Base-by-base conservation (phyloP, 345 rosid genomes). In the Camelina sativa region DNA sequence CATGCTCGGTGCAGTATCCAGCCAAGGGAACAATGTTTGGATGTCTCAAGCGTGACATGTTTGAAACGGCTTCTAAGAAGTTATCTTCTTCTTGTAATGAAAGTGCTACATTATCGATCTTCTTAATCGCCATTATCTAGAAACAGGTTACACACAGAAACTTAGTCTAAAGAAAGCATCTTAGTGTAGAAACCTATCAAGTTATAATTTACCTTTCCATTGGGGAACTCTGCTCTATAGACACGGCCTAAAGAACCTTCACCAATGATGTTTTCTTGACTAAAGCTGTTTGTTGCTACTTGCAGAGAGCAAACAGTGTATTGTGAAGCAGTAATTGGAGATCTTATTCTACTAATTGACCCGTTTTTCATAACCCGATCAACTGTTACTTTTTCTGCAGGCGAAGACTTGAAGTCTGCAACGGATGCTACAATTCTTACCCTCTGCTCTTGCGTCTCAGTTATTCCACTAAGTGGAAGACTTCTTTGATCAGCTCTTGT, bases 171-270 rank as follows among this genome's bases (percentile, higher is more conserved):
- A 62, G 25, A 62, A 40, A 20, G 11, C 9, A 60, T 4, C 41
- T 28, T 25, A 11, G 19, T 37, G 7, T 19, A 60, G 28, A 62
- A 69, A 62, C 51, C 70, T 53, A 4, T n/a, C 11, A 69, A 53
- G 4, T 28, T 43, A 41, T 28, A 28, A 55, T 51, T 70, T 84
- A 92, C 99, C 96, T 89, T 96, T 77, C 96, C 96, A 32, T 86
- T 88, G 17, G 91, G 83, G 64, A 96, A 89, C 63, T 91, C 98
- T 67, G 91, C 99, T 76, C 67, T 87, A 83, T 96, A 96, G 65
- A 96, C 99, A 69, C 99, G 98, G 69, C 99, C 99, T 11, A 92
- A 79, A 66, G 98, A 96, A 59, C 99, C 99, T 89, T 96, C 99
- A 60, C 99, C 98, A 4, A 96, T 75, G 58, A 96, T 81, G 81